phyloP scores from a whole-genome alignment of 768 basidiomycete species.

The Leccinum disarticulatum region DNA sequence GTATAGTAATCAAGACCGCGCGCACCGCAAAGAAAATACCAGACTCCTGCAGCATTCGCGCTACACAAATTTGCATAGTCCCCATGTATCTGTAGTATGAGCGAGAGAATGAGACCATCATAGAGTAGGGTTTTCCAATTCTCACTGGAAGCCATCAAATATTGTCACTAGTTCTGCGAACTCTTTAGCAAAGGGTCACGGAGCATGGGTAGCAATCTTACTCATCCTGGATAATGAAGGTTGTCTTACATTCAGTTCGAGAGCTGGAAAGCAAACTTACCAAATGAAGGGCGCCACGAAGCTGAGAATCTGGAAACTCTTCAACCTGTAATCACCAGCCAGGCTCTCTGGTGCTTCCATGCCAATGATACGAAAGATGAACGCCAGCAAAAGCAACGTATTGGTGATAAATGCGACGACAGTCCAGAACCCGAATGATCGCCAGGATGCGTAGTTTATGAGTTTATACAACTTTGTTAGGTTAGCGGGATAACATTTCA shows the following conservation, averaged over 20 bases:
- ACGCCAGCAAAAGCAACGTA: constrained; percentile 68
- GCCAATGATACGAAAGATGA: constrained; percentile 67
- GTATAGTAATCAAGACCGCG: constrained; percentile 1
- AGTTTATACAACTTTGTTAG: constrained; percentile 61
- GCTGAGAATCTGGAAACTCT: constrained; percentile 87
- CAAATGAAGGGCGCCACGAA: constrained; percentile 88
- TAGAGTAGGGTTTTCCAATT: neutral
- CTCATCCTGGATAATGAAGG: constrained; percentile 64
- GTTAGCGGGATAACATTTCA: neutral
- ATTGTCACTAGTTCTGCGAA: constrained; percentile 69
- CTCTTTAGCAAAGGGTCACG: neutral
- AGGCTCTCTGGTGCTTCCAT: constrained; percentile 37
- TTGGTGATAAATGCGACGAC: constrained; percentile 71
- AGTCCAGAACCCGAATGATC: constrained; percentile 83
- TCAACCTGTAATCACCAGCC: constrained; percentile 44
- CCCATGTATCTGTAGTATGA: constrained; percentile 67
- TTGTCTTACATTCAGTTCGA: neutral
- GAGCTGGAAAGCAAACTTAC: constrained; percentile 41
- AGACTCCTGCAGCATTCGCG: constrained; percentile 91
- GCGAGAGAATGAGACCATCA: neutral
- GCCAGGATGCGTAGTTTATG: constrained; percentile 72
- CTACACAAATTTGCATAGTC: constrained; percentile 91
- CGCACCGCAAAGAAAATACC: constrained; percentile 87
- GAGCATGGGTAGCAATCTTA: constrained; percentile 37
- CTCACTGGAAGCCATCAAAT: constrained; percentile 79